Percentiles rank a stretch among this genome's conserved stretches.
Conservation (phyloP, 1,139 yeast species). For the Zhuliangozyma parablackwelliae region DNA sequence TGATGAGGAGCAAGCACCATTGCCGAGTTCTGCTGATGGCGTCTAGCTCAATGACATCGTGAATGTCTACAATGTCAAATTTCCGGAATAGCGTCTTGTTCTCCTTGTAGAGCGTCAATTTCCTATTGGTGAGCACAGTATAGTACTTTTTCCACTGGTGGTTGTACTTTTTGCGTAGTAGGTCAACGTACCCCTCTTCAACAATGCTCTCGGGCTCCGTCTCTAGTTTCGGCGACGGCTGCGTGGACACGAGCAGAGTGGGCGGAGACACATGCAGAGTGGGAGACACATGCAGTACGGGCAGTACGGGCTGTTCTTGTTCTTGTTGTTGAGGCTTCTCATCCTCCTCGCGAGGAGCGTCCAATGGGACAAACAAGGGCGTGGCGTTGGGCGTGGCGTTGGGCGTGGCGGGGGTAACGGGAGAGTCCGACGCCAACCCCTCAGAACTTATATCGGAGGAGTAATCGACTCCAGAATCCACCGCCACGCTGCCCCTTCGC, state of each 20-base stretch:
- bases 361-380: slow-evolving; percentile 1
- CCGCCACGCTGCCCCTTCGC: neutral
- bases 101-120: slow-evolving; percentile 37
- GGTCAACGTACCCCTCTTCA: slow-evolving; percentile 37
- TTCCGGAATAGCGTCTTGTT: slow-evolving; percentile 4
- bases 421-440: slow-evolving; percentile 2
- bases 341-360: slow-evolving; percentile 2
- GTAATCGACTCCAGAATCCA: slow-evolving; percentile 2
- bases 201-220: slow-evolving; percentile 30
- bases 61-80: slow-evolving; percentile 32
- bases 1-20: slow-evolving; percentile 48
- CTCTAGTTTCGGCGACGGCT: neutral
- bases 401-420: slow-evolving; percentile 4
- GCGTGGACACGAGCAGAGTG: neutral
- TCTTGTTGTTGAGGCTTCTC: neutral
- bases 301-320: too few species aligned
- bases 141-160: slow-evolving; percentile 44
- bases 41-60: slow-evolving; percentile 53
- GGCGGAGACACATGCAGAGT: neutral
- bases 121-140: slow-evolving; percentile 39
- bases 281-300: too few species aligned
- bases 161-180: slow-evolving; percentile 39
- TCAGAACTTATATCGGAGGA: slow-evolving; percentile 4
- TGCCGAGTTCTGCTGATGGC: slow-evolving; percentile 11
- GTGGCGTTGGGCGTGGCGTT: neutral